phyloP scores from a whole-genome alignment of 2,329 filamentous ascomycete species.

The Ophiostoma pallidulum region DNA sequence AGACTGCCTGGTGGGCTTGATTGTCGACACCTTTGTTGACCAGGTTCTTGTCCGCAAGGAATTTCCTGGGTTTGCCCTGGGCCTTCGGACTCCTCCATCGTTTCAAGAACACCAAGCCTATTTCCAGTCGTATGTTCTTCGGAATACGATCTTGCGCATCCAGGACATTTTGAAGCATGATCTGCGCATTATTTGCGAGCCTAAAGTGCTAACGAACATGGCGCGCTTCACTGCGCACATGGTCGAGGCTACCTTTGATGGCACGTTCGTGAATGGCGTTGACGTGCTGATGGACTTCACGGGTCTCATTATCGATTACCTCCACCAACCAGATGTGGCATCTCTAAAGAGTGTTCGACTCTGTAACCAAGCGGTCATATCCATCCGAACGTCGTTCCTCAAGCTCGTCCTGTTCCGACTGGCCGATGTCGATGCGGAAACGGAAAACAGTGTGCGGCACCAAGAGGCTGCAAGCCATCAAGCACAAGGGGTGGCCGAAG shows the following conservation, averaged over 20 bases:
- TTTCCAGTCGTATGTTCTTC: conserved; percentile 83
- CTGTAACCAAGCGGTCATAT: conserved; percentile 72
- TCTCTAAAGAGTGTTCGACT: conserved; percentile 80
- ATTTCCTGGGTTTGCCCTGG: conserved; percentile 78
- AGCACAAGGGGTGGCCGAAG: conserved; percentile 33
- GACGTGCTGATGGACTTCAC: conserved; percentile 77
- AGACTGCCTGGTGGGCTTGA: conserved; percentile 66
- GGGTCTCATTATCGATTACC: conserved; percentile 75
- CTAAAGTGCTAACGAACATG: conserved; percentile 77
- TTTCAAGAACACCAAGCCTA: conserved; percentile 92
- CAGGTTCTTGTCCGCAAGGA: conserved; percentile 82
- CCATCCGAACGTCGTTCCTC: conserved; percentile 68
- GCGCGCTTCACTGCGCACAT: conserved; percentile 72
- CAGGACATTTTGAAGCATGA: conserved; percentile 61
- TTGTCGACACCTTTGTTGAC: conserved; percentile 73
- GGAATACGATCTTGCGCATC: conserved; percentile 62
- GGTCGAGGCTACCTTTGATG: conserved; percentile 85
- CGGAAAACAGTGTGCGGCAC: neutral
- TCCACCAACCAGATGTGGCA: conserved; percentile 76
- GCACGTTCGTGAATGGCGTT: conserved; percentile 88
- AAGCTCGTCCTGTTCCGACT: conserved; percentile 70
- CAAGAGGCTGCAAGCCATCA: neutral
- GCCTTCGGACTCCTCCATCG: conserved; percentile 79
- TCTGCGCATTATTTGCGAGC: conserved; percentile 65
- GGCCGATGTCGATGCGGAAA: conserved; percentile 66